phyloP scores from a whole-genome alignment of 805 yeast species.

The Torulaspora microellipsoides region DNA sequence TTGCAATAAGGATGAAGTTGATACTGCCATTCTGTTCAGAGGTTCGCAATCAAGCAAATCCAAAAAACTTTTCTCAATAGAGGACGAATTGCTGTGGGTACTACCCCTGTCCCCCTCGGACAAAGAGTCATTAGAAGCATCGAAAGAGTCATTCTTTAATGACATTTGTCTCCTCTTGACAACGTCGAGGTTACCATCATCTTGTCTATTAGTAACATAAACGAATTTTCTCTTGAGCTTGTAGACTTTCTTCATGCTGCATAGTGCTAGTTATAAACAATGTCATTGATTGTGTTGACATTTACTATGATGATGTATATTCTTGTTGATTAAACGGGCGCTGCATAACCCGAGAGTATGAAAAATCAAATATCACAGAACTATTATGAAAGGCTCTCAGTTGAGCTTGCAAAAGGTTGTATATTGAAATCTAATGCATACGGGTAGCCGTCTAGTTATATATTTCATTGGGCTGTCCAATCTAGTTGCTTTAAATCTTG shows the following conservation, averaged over 20 bases:
- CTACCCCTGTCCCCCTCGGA: not conserved
- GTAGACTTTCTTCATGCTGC: not conserved
- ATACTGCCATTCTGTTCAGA: not conserved
- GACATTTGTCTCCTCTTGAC: conserved; percentile 6
- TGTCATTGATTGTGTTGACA: too few species aligned
- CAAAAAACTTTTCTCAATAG: not conserved
- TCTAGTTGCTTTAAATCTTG: too few species aligned
- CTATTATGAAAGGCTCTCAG: too few species aligned
- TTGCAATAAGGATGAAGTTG: conserved; percentile 1
- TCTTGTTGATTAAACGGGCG: too few species aligned
- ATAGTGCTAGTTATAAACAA: too few species aligned
- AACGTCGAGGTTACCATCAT: conserved; percentile 6
- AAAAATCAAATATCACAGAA: too few species aligned
- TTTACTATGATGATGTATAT: too few species aligned
- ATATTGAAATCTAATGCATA: too few species aligned
- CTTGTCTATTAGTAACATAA: conserved; percentile 4
- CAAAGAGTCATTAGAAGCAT: not conserved
- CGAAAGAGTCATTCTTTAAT: not conserved
- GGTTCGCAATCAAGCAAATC: not conserved
- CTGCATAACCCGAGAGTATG: too few species aligned
- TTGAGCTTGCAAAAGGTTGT: too few species aligned
- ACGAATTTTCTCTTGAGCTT: conserved; percentile 7
- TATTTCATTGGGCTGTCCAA: too few species aligned
- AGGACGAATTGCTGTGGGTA: not conserved
- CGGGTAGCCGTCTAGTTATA: too few species aligned